Evolutionary conservation across 2,329 filamentous ascomycete species (phyloP).

Genomic region (Cytospora mali): DNA sequence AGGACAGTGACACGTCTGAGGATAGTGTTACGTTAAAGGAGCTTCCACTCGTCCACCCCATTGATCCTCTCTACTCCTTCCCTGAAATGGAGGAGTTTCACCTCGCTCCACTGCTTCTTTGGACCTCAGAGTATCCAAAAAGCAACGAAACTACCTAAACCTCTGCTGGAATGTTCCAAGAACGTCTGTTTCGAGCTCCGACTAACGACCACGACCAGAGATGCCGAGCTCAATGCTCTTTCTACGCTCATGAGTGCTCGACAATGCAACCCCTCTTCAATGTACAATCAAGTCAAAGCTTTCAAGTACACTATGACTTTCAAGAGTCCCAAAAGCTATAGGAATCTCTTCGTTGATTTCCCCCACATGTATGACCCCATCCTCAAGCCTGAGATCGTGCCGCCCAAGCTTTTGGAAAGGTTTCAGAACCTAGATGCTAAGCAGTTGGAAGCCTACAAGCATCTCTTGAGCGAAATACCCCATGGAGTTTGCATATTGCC

Average conservation of each 20-base stretch:
- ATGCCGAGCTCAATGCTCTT: slow-evolving; percentile 5
- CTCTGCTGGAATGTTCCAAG: not conserved
- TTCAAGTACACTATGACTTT: not conserved
- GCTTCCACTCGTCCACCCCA: not conserved
- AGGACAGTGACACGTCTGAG: not conserved
- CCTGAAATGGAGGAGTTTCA: not conserved
- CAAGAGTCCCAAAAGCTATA: not conserved
- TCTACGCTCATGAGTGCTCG: not conserved
- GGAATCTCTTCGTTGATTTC: not conserved
- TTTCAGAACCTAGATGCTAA: not conserved
- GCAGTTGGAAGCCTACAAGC: not conserved
- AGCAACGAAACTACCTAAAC: not conserved
- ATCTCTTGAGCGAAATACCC: not conserved
- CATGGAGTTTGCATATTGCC: not conserved
- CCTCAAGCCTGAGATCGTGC: not conserved
- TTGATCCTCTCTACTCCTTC: not conserved
- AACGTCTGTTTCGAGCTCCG: slow-evolving; percentile 1
- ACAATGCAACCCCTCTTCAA: not conserved
- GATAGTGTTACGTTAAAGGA: not conserved
- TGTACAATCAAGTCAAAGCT: not conserved
- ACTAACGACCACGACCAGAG: not conserved
- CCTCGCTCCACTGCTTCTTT: not conserved
- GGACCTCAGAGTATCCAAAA: not conserved
- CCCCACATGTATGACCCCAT: slow-evolving; percentile 7
- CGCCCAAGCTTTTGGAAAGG: not conserved